Base-by-base conservation (phyloP, 805 yeast species). In the Teunomyces tritomae region DNA sequence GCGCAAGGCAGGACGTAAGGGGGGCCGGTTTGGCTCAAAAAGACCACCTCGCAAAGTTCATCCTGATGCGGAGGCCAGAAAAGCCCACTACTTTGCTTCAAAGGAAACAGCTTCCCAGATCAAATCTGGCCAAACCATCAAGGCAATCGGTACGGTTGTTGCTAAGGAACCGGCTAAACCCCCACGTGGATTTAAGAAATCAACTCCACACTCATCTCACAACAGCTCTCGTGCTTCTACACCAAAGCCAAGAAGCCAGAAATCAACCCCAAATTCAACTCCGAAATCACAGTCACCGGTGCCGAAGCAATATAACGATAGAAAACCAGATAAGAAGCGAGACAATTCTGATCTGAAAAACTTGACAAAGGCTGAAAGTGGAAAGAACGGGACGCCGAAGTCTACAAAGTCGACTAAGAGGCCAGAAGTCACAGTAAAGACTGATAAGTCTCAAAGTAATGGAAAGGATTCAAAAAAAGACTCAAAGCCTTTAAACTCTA, bases 121-220 rank as follows among this genome's bases (percentile, higher is more conserved):
- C 17, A 71, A 71, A 54, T 59, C 73, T 5, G 76, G 73, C 2
- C 60, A 65, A 27, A 70, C 76, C 2, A 57, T 71, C 16, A 60
- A 63, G 45, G 77, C 76, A 1, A 65, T 70, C 2, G 76, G 76
- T 1, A 59, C 72, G 5, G 59, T 55, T 2, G 49, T 61, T 5
- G 36, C 46, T 2, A 48, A 51, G 2, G 43, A 33, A 13, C 41
- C 39, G 39, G 6, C 26, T n/a, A 44, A 43, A 20, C 17, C 39
- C 8, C 34, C 14, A 17, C 13, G 14, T 17, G 34, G 8, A 8
- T 11, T 42, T 11, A 17, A 35, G 10, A 41, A 39, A 13, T 16
- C 46, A n/a, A 39, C 41, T 1, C 47, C 51, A 4, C 27, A 30
- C 14, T 4, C 40, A n/a, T 45, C 48, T 9, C 29, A 16, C n/a